A percentile compares a stretch with the other conserved stretches of the same genome.
Conservation (phyloP, 148 eudicot genomes). For the Vaccinium myrtillus region DNA sequence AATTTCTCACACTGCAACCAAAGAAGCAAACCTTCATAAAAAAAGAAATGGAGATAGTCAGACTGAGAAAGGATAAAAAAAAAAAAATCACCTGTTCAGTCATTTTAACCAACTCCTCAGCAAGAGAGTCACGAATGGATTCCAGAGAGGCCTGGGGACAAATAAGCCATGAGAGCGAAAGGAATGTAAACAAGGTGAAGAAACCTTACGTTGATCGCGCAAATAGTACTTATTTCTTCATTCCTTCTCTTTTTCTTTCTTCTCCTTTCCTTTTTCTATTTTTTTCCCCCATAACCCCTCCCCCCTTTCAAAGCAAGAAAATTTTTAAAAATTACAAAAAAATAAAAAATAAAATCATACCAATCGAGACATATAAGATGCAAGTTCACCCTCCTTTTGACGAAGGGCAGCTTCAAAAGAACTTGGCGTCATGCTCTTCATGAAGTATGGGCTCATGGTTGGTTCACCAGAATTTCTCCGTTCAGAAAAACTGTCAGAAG, state of each 20-base stretch:
- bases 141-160: conserved; percentile 80
- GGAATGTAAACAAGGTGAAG: background rate
- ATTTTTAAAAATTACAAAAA: background rate
- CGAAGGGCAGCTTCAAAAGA: conserved; percentile 89
- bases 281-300: background rate
- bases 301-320: background rate
- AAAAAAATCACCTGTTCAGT: conserved; percentile 69
- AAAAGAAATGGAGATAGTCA: conserved; percentile 5
- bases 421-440: conserved; percentile 77
- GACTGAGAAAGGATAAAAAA: background rate
- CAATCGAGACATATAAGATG: conserved; percentile 88
- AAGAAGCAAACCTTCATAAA: conserved; percentile 7
- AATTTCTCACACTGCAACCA: conserved; percentile 81
- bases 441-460: conserved; percentile 64
- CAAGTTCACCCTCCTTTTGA: conserved; percentile 96
- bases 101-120: conserved; percentile 96
- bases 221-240: background rate
- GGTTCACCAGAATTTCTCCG: conserved; percentile 70
- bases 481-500: conserved; percentile 64
- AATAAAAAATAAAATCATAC: conserved; percentile 27
- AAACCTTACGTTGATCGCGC: background rate
- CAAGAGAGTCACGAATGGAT: conserved; percentile 92
- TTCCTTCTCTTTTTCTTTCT: background rate
- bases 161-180: background rate
- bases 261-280: background rate